Evolutionary conservation across 768 basidiomycete species (phyloP), one percentile per base, ranked within the genome.

Genomic region (Exidia glandulosa): DNA sequence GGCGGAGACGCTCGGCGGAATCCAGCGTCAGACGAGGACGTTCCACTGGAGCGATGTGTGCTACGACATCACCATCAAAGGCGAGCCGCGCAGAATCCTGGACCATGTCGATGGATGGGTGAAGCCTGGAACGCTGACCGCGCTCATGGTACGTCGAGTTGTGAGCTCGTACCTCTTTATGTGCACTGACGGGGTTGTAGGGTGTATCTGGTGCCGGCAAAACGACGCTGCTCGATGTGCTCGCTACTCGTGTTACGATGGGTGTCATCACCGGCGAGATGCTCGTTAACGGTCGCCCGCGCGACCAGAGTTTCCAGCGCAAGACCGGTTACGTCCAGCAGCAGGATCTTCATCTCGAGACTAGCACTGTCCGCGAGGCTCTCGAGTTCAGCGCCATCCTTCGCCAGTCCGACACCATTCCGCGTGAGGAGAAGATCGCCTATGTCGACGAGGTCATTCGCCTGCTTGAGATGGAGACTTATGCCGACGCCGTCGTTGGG

Each of bases 81-180:
- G 68, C 12, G 57, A 60, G 1, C 58, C 66, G 19, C 60, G 64
- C 16, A 32, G 66, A 32, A 67, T 81, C 0, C 71, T 81, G 27
- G 73, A 79, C 64, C 67, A 76, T 56, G 73, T 81, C 19, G 75
- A 74, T 47, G 79, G 79, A 4, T 81, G 76, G 62, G 77, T 79
- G 58, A 73, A 74, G 45, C 80, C 81, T 1, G 80, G 81, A 1
- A 79, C 74, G 70, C 82, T 50, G 62, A 92, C 91, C 0, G 92
- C 90, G 1, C 77, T 94, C 10, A 91, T 94, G 90, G 80, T 78
- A 0, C 68, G 73, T 69, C 33, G 75, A 60, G 63, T 76, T 61
- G 67, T 19, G 23, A 54, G 3, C 65, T 61, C 27, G 64, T 66
- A 55, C 63, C 66, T 67, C 29, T 68, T 68, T 59, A 65, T 64